phyloP scores from a whole-genome alignment of 257 asterid genomes.

The Sherardia arvensis region DNA sequence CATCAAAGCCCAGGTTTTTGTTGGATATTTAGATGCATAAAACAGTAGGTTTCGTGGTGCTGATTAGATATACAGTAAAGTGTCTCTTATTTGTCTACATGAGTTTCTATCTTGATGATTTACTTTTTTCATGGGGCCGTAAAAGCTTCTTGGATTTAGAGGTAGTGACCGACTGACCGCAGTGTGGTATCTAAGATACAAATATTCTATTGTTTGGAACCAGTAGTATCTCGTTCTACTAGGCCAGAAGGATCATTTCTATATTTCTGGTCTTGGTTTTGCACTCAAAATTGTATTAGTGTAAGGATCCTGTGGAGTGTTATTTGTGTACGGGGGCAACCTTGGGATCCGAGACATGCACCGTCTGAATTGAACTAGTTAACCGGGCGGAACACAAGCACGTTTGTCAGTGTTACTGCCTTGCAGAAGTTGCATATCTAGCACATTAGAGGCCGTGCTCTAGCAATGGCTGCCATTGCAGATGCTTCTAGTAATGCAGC shows the following conservation, averaged over 20 bases:
- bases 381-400: too few species aligned
- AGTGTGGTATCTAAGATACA: not conserved
- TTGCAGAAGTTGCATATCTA: not conserved
- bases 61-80: not conserved
- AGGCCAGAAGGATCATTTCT: not conserved
- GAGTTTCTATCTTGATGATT: not conserved
- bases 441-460: not conserved
- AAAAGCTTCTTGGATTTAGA: not conserved
- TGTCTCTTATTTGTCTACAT: not conserved
- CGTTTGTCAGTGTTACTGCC: not conserved
- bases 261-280: not conserved
- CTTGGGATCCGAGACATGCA: not conserved
- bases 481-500: not conserved
- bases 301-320: not conserved
- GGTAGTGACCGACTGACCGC: too few species aligned
- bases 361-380: not conserved
- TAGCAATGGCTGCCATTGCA: not conserved
- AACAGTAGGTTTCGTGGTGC: not conserved
- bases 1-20: not conserved
- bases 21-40: not conserved
- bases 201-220: not conserved
- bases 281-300: not conserved
- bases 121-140: not conserved
- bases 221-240: not conserved
- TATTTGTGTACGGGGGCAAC: not conserved